Conservation (phyloP, 768 basidiomycete genomes). For the Multifurca ochricompacta region DNA sequence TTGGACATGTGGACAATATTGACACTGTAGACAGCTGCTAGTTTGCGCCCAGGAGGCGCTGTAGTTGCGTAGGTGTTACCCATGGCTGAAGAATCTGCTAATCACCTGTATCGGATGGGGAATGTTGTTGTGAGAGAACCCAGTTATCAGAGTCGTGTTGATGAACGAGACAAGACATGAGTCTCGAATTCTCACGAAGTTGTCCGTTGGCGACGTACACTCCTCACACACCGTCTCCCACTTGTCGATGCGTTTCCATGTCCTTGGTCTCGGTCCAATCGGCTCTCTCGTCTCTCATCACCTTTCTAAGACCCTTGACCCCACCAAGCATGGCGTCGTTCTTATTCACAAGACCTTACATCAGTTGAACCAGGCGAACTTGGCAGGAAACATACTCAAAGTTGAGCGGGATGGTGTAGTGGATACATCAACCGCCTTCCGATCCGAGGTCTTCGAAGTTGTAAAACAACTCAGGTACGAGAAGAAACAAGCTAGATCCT, state of each 20-base stretch:
- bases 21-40: neutral
- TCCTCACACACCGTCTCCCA: too few species aligned
- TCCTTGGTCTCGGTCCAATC: conserved; percentile 76
- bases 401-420: conserved; percentile 45
- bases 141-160: too few species aligned
- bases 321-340: conserved; percentile 42
- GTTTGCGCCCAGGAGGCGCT: neutral
- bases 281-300: conserved; percentile 78
- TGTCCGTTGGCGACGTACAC: too few species aligned
- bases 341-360: conserved; percentile 55
- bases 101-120: neutral
- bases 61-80: neutral
- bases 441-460: conserved; percentile 40
- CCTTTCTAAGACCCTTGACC: conserved; percentile 53
- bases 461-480: conserved; percentile 4
- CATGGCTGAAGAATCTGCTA: neutral
- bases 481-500: neutral
- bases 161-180: too few species aligned
- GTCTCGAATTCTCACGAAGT: too few species aligned
- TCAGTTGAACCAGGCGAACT: conserved; percentile 32
- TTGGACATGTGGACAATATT: neutral
- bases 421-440: conserved; percentile 37
- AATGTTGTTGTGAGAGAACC: neutral
- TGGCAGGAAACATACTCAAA: conserved; percentile 32
- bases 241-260: conserved; percentile 56